Conservation (phyloP, 1,139 yeast species). For the Geotrichum cucujoidarum region DNA sequence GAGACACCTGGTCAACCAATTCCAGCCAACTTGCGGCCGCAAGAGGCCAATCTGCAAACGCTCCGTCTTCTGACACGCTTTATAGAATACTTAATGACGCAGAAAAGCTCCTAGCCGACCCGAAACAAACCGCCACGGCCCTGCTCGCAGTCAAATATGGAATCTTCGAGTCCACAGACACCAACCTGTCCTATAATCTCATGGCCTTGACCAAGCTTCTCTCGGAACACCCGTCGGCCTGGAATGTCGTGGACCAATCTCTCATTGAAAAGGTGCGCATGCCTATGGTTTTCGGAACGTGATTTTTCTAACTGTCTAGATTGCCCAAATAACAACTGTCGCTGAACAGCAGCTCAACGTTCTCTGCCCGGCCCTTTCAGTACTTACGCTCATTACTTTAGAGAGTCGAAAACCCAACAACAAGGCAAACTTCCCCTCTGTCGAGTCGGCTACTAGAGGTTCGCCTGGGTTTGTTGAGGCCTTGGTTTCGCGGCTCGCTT, state of each 20-base stretch:
- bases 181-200: constrained; percentile 27
- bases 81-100: constrained; percentile 11
- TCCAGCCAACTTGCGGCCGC: constrained; percentile 3
- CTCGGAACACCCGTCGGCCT: constrained; percentile 27
- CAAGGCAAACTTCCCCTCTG: constrained; percentile 22
- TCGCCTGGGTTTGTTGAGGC: constrained; percentile 25
- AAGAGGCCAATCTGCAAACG: neutral
- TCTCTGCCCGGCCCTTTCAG: constrained; percentile 31
- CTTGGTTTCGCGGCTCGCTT: constrained; percentile 25
- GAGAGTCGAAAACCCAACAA: constrained; percentile 24
- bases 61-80: constrained; percentile 11
- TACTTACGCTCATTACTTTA: constrained; percentile 28
- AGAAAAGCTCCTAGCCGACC: constrained; percentile 30
- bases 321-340: constrained; percentile 23
- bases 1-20: constrained; percentile 5
- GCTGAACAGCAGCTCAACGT: constrained; percentile 26
- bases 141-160: constrained; percentile 32
- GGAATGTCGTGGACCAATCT: constrained; percentile 31
- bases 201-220: constrained; percentile 28
- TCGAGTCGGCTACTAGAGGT: constrained; percentile 23
- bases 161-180: constrained; percentile 29
- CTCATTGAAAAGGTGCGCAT: constrained; percentile 26
- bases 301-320: constrained; percentile 3
- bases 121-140: constrained; percentile 31
- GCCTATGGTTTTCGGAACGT: neutral